phyloP scores from a whole-genome alignment of 176 grass and related monocot species.

The Aegilops bicornis region DNA sequence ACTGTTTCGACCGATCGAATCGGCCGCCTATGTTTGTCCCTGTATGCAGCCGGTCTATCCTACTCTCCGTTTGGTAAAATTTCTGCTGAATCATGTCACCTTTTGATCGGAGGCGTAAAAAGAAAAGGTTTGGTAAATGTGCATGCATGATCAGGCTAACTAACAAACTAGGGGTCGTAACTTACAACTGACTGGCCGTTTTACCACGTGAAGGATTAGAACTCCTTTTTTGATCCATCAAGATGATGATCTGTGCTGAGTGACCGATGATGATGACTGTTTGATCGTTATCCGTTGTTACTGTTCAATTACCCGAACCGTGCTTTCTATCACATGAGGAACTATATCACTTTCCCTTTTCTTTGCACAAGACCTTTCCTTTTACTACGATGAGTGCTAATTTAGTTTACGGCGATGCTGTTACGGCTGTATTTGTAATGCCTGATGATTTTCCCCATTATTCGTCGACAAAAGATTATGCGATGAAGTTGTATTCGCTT shows the following conservation, averaged over 20 bases:
- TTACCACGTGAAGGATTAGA: constrained; percentile 36
- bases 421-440: too few species aligned
- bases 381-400: not conserved
- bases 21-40: not conserved
- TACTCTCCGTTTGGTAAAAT: constrained; percentile 6
- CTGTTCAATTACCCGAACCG: constrained; percentile 24
- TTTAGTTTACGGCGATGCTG: too few species aligned
- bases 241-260: constrained; percentile 17
- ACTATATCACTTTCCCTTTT: constrained; percentile 15
- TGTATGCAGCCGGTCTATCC: not conserved
- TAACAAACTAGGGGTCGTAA: constrained; percentile 13
- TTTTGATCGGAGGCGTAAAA: not conserved
- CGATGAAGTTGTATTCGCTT: not conserved
- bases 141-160: constrained; percentile 6
- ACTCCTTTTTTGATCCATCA: constrained; percentile 35
- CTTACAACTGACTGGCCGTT: not conserved
- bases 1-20: not conserved
- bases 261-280: not conserved
- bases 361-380: not conserved
- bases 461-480: too few species aligned
- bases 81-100: constrained; percentile 6
- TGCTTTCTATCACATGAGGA: constrained; percentile 7
- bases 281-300: not conserved
- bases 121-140: constrained; percentile 4
- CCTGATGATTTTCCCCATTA: too few species aligned